These are phyloP conservation scores for Nidularia sp. DNA, from an alignment of 768 basidiomycete genomes.

Conservation along the genomic window DNA sequence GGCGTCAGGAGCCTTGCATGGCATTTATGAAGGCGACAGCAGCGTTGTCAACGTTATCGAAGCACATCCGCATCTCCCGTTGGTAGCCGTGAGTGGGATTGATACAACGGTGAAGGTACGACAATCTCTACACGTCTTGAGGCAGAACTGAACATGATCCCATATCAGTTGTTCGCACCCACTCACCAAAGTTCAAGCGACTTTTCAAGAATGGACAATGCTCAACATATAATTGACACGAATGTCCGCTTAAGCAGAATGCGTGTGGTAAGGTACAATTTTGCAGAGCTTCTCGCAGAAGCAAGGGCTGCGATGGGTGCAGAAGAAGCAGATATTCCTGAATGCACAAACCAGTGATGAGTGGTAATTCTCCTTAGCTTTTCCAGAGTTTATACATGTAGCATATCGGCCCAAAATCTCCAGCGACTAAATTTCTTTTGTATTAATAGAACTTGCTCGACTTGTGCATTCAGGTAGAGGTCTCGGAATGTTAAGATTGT, in stretches of 20 bases:
- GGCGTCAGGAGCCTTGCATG: slow-evolving; percentile 53
- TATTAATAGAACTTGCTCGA: too few species aligned
- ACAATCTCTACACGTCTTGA: background rate
- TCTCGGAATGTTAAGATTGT: too few species aligned
- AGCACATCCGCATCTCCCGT: slow-evolving; percentile 73
- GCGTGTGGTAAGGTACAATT: slow-evolving; percentile 21
- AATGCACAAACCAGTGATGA: slow-evolving; percentile 20
- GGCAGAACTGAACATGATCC: slow-evolving; percentile 2
- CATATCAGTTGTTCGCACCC: slow-evolving; percentile 64
- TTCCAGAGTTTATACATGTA: too few species aligned
- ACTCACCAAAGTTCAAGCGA: slow-evolving; percentile 33
- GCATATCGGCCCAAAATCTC: too few species aligned
- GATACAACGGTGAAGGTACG: slow-evolving; percentile 79
- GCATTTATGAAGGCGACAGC: slow-evolving; percentile 81
- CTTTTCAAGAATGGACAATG: slow-evolving; percentile 53
- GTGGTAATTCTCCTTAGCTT: too few species aligned
- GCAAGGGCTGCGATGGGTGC: slow-evolving; percentile 15
- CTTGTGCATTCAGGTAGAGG: too few species aligned
- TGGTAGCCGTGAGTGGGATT: slow-evolving; percentile 86
- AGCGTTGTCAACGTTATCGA: slow-evolving; percentile 85
- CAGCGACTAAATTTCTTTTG: too few species aligned
- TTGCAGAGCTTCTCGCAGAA: slow-evolving; percentile 14
- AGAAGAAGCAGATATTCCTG: slow-evolving; percentile 16
- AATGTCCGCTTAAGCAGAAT: slow-evolving; percentile 39
- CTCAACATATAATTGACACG: slow-evolving; percentile 49